Conservation (phyloP, 345 rosid genomes). For the Clarkia xantiana region DNA sequence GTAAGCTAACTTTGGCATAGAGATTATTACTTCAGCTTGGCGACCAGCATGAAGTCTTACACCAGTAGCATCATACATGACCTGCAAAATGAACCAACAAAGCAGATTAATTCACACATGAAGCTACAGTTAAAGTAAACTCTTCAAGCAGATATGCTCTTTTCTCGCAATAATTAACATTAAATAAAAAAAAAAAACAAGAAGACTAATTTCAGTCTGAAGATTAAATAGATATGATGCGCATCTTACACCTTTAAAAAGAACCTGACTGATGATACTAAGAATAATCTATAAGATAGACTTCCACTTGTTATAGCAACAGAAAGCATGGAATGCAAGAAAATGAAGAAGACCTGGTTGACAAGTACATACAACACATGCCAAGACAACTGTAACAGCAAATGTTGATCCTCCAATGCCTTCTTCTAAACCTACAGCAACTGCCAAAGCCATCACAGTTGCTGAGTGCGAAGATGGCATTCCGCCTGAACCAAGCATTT, state of each 20-base stretch:
- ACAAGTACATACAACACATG: slow-evolving; percentile 45
- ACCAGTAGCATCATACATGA: slow-evolving; percentile 63
- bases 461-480: slow-evolving; percentile 69
- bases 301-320: background rate
- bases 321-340: slow-evolving; percentile 10
- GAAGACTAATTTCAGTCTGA: too few relatives aligned
- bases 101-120: background rate
- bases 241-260: too few relatives aligned
- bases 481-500: slow-evolving; percentile 49
- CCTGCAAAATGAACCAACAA: slow-evolving; percentile 19
- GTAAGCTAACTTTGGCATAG: background rate
- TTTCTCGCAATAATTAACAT: too few relatives aligned
- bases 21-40: slow-evolving; percentile 44
- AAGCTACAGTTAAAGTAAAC: background rate
- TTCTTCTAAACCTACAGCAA: slow-evolving; percentile 40
- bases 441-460: slow-evolving; percentile 44
- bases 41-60: slow-evolving; percentile 62
- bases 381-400: slow-evolving; percentile 44
- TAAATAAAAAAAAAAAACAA: too few relatives aligned
- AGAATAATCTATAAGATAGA: background rate
- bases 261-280: too few relatives aligned
- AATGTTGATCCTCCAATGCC: slow-evolving; percentile 30
- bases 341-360: slow-evolving; percentile 22
- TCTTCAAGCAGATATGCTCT: too few relatives aligned
- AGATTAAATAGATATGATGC: too few relatives aligned